phyloP scores from a whole-genome alignment of 2,329 filamentous ascomycete species.

The Pyricularia grisea region DNA sequence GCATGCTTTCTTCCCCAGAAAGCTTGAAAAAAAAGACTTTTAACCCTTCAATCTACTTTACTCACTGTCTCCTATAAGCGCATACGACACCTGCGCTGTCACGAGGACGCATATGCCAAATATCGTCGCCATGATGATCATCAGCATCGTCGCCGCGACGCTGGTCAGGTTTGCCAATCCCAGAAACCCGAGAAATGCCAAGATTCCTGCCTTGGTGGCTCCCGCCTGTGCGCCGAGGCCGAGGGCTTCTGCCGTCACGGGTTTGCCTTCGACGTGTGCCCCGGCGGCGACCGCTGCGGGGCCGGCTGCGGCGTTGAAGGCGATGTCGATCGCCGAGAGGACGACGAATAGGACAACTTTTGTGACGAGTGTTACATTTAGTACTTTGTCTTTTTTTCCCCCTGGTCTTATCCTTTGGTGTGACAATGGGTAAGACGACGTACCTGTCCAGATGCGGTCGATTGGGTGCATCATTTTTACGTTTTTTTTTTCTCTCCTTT shows the following conservation, averaged over 20 bases:
- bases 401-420: too few relatives aligned
- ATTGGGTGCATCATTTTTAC: background rate
- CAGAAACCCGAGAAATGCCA: constrained; percentile 4
- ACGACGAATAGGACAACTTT: constrained; percentile 1
- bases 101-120: constrained; percentile 3
- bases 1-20: background rate
- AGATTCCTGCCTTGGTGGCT: constrained; percentile 4
- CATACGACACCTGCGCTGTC: constrained; percentile 2
- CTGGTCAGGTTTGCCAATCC: background rate
- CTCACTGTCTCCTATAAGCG: background rate
- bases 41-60: background rate
- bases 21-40: background rate
- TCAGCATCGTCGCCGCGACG: background rate
- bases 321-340: constrained; percentile 2
- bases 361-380: background rate
- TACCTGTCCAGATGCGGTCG: background rate
- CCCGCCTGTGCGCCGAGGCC: background rate
- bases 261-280: background rate
- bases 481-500: background rate
- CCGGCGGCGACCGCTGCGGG: constrained; percentile 4
- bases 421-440: background rate
- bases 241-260: background rate
- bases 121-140: constrained; percentile 1
- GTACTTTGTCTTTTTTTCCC: background rate
- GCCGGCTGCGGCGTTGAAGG: constrained; percentile 5